A percentile compares a stretch with the other conserved stretches of the same genome.
These are phyloP conservation scores for Podaxis rugospora DNA, from an alignment of 768 basidiomycete species.

Conservation along the genomic window DNA sequence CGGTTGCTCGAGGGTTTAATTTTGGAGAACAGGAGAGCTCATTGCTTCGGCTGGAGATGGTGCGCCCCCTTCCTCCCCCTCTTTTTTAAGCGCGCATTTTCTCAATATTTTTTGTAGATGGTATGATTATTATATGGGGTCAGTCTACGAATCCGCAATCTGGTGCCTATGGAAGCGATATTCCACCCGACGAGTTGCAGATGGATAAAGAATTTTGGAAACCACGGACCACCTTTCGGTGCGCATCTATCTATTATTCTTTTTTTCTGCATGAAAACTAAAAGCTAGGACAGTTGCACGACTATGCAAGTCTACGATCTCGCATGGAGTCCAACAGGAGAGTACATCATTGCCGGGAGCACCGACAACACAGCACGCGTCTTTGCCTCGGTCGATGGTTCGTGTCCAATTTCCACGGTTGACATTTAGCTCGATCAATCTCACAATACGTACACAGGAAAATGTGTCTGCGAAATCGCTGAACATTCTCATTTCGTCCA, in stretches of 20 bases:
- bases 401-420: constrained; percentile 15
- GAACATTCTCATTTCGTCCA: constrained; percentile 98
- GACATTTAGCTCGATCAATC: constrained; percentile 11
- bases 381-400: constrained; percentile 72
- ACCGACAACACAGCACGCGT: constrained; percentile 94
- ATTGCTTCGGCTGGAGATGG: constrained; percentile 98
- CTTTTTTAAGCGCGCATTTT: constrained; percentile 9
- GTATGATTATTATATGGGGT: constrained; percentile 96
- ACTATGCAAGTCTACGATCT: constrained; percentile 97
- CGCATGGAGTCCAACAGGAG: constrained; percentile 94
- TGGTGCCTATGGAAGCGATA: constrained; percentile 78
- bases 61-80: constrained; percentile 25
- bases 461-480: constrained; percentile 84
- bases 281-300: constrained; percentile 58
- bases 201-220: constrained; percentile 97
- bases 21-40: constrained; percentile 58
- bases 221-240: constrained; percentile 81
- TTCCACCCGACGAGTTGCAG: constrained; percentile 71
- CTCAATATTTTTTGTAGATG: constrained; percentile 51
- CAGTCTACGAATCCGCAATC: constrained; percentile 70
- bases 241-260: constrained; percentile 16
- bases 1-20: neutral
- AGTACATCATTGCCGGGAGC: constrained; percentile 92
- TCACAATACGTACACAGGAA: constrained; percentile 42
- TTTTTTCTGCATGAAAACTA: neutral